A percentile compares a stretch with the other conserved stretches of the same genome.
phyloP scores from a whole-genome alignment of 2,329 filamentous ascomycete genomes.

The Lasiodiplodia citricola region DNA sequence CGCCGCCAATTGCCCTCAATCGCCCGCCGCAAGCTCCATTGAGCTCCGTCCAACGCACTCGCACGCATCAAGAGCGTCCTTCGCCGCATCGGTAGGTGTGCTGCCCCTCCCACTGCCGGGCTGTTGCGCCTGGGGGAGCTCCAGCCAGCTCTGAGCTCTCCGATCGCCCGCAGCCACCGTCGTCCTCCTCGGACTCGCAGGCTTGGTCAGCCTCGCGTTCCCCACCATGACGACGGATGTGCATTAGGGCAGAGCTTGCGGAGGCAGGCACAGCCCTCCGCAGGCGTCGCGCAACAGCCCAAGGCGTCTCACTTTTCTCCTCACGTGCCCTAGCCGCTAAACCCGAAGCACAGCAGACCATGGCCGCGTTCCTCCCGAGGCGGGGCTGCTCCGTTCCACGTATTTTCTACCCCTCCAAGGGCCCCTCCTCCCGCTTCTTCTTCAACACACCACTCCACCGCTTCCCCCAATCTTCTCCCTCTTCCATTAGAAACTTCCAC shows the following conservation, averaged over 20 bases:
- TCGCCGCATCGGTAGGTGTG: slow-evolving; percentile 1
- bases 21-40: slow-evolving; percentile 3
- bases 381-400: slow-evolving; percentile 25
- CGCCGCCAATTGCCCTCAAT: slow-evolving; percentile 17
- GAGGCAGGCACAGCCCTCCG: slow-evolving; percentile 24
- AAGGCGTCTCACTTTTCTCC: slow-evolving; percentile 28
- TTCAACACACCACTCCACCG: slow-evolving; percentile 40
- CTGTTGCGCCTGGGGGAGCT: slow-evolving; percentile 19
- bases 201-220: slow-evolving; percentile 16
- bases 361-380: slow-evolving; percentile 23
- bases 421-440: slow-evolving; percentile 41
- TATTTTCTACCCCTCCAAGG: slow-evolving; percentile 29
- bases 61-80: background rate
- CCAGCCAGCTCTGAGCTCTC: slow-evolving; percentile 24
- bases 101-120: background rate
- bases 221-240: slow-evolving; percentile 19
- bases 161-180: slow-evolving; percentile 14
- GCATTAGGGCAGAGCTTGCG: slow-evolving; percentile 23
- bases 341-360: slow-evolving; percentile 9
- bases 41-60: background rate
- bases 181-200: background rate
- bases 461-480: slow-evolving; percentile 33
- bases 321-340: slow-evolving; percentile 31
- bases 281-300: slow-evolving; percentile 21
- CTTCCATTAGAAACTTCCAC: slow-evolving; percentile 59